A percentile compares a stretch with the other conserved stretches of the same genome.
Conservation (phyloP, 345 rosid species). For the Syzygium aqueum region DNA sequence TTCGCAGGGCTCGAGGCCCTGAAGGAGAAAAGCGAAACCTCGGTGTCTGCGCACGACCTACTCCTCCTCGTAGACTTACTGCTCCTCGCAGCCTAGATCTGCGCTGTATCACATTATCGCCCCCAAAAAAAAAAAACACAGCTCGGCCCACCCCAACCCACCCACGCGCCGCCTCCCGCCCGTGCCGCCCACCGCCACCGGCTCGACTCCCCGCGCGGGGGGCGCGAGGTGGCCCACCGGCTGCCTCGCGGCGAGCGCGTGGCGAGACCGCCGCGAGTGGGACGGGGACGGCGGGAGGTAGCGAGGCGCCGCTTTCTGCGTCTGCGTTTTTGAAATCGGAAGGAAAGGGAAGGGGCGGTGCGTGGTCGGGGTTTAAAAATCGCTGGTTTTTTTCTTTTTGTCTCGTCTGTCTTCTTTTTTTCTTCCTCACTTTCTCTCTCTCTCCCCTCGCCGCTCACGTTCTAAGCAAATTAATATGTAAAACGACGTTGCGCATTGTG, state of each 20-base stretch:
- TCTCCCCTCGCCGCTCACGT: background rate
- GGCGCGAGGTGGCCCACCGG: too few species aligned
- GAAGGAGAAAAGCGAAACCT: background rate
- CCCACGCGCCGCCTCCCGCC: background rate
- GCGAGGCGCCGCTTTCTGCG: constrained; percentile 4
- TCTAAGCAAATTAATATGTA: too few species aligned
- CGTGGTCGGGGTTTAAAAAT: background rate
- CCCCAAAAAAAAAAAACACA: background rate
- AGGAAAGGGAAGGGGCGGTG: background rate
- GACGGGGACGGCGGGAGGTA: too few species aligned
- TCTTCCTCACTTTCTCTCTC: background rate
- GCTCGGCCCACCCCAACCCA: background rate
- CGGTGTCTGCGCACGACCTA: background rate
- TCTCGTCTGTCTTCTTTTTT: background rate
- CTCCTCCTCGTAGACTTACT: background rate
- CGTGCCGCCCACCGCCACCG: background rate
- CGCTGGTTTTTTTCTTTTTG: background rate
- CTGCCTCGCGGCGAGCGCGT: background rate
- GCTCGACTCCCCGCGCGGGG: background rate
- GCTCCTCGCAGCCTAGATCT: background rate
- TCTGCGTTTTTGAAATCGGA: background rate
- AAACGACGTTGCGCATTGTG: background rate
- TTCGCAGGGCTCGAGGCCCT: background rate
- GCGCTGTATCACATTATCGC: constrained; percentile 1
- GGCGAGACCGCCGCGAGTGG: background rate